Percentiles rank a stretch among this genome's conserved stretches.
Conservation (phyloP, 2,329 filamentous ascomycete species). For the Aspergillus glaucus region DNA sequence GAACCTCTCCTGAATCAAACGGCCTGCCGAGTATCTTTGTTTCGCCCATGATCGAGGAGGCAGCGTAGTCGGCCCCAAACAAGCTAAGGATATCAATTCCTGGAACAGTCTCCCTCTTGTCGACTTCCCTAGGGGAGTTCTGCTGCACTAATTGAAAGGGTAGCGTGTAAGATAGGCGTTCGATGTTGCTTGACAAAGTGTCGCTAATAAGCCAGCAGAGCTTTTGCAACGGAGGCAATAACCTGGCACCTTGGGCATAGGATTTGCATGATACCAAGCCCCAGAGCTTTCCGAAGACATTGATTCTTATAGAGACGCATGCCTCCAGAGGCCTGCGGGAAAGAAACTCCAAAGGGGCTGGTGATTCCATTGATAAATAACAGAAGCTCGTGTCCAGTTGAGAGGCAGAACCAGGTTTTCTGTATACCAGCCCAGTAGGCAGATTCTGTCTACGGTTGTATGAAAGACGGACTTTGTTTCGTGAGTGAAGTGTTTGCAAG, state of each 20-base stretch:
- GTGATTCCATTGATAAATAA: slow-evolving; percentile 72
- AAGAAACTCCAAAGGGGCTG: slow-evolving; percentile 73
- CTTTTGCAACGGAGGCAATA: slow-evolving; percentile 80
- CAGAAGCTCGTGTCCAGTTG: slow-evolving; percentile 76
- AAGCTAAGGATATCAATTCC: slow-evolving; percentile 75
- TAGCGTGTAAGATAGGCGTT: slow-evolving; percentile 75
- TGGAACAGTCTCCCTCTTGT: slow-evolving; percentile 79
- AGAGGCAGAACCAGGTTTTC: slow-evolving; percentile 62
- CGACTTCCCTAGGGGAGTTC: slow-evolving; percentile 65
- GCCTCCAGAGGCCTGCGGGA: slow-evolving; percentile 76
- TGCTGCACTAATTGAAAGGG: slow-evolving; percentile 73
- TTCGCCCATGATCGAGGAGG: slow-evolving; percentile 73
- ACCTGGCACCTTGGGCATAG: slow-evolving; percentile 72
- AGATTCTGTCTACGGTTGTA: slow-evolving; percentile 67
- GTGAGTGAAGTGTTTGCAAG: slow-evolving; percentile 72
- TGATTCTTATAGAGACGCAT: slow-evolving; percentile 87
- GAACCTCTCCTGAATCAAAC: slow-evolving; percentile 69
- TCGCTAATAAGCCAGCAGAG: slow-evolving; percentile 85
- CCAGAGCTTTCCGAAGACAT: slow-evolving; percentile 79
- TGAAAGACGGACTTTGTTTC: slow-evolving; percentile 77
- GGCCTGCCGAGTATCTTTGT: slow-evolving; percentile 73
- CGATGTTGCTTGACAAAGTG: slow-evolving; percentile 76
- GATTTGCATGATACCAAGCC: slow-evolving; percentile 79
- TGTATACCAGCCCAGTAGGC: slow-evolving; percentile 71
- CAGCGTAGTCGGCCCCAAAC: slow-evolving; percentile 78